Percentiles rank a stretch among this genome's conserved stretches.
Conservation (phyloP, 441 rosid genomes). For the Syzygium malaccense region DNA sequence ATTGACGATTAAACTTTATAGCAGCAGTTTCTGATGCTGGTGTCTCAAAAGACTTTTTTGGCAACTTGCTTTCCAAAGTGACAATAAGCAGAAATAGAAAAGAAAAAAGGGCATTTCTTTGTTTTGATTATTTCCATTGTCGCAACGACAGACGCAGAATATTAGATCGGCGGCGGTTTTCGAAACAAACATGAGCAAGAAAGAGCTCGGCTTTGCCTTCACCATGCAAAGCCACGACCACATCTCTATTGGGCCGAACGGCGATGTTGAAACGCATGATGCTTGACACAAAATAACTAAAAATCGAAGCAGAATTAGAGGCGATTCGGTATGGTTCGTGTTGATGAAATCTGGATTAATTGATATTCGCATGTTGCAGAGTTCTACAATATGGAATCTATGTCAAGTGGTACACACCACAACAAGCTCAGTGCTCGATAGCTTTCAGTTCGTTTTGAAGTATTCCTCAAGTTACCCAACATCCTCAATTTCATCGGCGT, state of each 20-base stretch:
- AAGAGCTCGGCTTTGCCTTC: neutral
- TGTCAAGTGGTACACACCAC: neutral
- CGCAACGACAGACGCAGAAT: neutral
- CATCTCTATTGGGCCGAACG: neutral
- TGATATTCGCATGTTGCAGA: neutral
- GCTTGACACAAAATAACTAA: neutral
- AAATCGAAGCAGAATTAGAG: neutral
- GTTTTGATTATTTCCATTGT: neutral
- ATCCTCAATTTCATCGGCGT: neutral
- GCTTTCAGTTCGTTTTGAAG: neutral
- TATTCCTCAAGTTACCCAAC: neutral
- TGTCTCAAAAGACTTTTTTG: neutral
- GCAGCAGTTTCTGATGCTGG: neutral
- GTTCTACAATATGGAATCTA: neutral
- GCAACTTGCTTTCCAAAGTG: neutral
- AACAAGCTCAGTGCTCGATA: neutral
- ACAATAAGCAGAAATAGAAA: neutral
- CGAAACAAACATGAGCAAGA: neutral
- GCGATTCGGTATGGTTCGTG: neutral
- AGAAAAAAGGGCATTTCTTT: neutral
- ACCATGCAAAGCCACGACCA: neutral
- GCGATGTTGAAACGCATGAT: neutral
- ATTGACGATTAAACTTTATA: conserved; percentile 14
- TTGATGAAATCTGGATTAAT: neutral
- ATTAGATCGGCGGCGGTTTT: neutral